Evolutionary conservation across 2,329 filamentous ascomycete genomes (phyloP), one percentile per base, ranked within the genome.

Genomic region (Colletotrichum noveboracense): DNA sequence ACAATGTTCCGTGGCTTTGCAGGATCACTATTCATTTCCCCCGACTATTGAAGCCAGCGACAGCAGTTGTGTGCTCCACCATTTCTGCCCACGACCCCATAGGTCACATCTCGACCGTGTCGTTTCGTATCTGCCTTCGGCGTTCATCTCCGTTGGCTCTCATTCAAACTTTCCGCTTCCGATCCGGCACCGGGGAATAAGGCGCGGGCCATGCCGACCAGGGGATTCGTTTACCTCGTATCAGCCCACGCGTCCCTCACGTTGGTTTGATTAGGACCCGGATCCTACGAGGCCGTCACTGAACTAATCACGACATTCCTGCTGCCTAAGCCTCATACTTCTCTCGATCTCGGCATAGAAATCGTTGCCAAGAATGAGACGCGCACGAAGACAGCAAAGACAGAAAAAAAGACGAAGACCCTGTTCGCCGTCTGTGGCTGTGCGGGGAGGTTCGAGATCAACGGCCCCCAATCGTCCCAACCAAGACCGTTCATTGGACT

Each of bases 401-500:
- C 12, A 13, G 12, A 21, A 52, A 52, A 52, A 12, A 13, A 52
- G 12, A 52, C n/a, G n/a, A 52, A 52, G 43, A 24, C 70, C 55
- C 26, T 32, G 55, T 69, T 55, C 21, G 38, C 30, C 34, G 28
- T 34, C 43, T 74, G 74, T 76, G 74, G 70, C 74, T 69, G 70
- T 76, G 74, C 65, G 58, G 66, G 55, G 64, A 67, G 16, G 26
- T 67, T 73, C 64, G 56, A 73, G 64, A 58, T 28, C 52, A 61
- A 30, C 34, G 9, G 56, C 38, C 34, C 66, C 34, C 55, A 68
- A 73, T 69, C 74, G 58, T 76, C 74, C 65, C 43, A 75, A 68
- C 30, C 36, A 64, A 36, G 36, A 52, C 26, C 55, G 24, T 32
- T 62, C 12, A 18, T 52, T 52, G 43, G 43, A 52, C 43, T 21